Conservation (phyloP, 768 basidiomycete species). For the Calocera viscosa region DNA sequence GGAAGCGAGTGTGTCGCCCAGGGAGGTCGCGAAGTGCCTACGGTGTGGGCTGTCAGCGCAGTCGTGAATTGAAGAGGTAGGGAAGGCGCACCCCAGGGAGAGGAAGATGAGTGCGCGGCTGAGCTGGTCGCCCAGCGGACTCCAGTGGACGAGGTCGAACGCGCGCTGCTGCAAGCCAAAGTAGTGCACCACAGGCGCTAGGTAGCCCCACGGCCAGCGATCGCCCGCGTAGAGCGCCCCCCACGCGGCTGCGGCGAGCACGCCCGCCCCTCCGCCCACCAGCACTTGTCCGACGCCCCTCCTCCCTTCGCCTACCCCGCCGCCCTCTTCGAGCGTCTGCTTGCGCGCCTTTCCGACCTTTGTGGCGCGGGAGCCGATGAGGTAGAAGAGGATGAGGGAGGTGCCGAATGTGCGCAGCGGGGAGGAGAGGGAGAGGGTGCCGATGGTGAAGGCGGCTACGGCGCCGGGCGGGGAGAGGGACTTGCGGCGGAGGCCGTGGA, state of each 20-base stretch:
- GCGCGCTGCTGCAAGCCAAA: constrained; percentile 38
- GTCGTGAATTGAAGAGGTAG: too few relatives aligned
- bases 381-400: constrained; percentile 63
- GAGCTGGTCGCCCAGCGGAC: constrained; percentile 29
- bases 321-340: constrained; percentile 58
- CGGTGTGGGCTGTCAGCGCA: not conserved
- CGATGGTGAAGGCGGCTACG: constrained; percentile 60
- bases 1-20: constrained; percentile 86
- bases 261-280: not conserved
- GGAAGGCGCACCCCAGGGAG: constrained; percentile 46
- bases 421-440: constrained; percentile 59
- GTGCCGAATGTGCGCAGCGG: constrained; percentile 52
- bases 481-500: constrained; percentile 58
- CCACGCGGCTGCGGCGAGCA: not conserved
- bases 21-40: constrained; percentile 78
- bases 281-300: not conserved
- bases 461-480: constrained; percentile 72
- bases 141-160: constrained; percentile 16
- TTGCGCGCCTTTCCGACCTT: constrained; percentile 74
- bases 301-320: not conserved
- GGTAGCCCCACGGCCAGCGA: not conserved
- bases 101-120: constrained; percentile 52
- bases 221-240: not conserved
- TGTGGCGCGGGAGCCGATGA: constrained; percentile 69
- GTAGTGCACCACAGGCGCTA: not conserved